phyloP scores from a whole-genome alignment of 768 basidiomycete genomes.

The Amanita rubescens region DNA sequence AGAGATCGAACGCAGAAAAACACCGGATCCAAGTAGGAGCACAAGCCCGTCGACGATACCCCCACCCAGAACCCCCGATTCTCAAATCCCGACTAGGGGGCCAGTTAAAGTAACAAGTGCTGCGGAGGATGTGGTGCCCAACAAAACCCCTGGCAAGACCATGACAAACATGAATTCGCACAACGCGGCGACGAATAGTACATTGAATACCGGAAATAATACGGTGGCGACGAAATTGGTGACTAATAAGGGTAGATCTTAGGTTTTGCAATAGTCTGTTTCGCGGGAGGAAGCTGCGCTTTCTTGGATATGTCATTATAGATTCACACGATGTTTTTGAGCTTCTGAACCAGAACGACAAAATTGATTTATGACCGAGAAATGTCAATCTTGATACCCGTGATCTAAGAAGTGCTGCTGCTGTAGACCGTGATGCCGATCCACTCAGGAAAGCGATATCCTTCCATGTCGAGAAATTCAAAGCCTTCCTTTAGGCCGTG shows the following conservation, averaged over 20 bases:
- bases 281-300: too few relatives aligned
- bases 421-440: too few relatives aligned
- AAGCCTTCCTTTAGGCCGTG: too few relatives aligned
- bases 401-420: too few relatives aligned
- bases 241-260: not conserved
- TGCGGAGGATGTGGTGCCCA: not conserved
- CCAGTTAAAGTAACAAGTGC: not conserved
- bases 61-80: not conserved
- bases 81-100: not conserved
- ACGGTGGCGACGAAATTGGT: not conserved
- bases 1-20: not conserved
- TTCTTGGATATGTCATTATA: too few relatives aligned
- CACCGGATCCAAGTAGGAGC: not conserved
- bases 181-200: conserved; percentile 1
- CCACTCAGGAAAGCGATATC: too few relatives aligned
- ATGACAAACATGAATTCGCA: not conserved
- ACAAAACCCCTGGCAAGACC: not conserved
- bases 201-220: not conserved
- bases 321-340: too few relatives aligned
- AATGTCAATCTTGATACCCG: too few relatives aligned
- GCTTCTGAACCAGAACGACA: too few relatives aligned
- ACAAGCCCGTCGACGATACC: not conserved
- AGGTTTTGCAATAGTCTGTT: not conserved
- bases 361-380: too few relatives aligned
- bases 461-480: too few relatives aligned